Percentiles rank a stretch among this genome's conserved stretches.
phyloP scores from a whole-genome alignment of 805 yeast species.

The Saccharomycopsis amapae region DNA sequence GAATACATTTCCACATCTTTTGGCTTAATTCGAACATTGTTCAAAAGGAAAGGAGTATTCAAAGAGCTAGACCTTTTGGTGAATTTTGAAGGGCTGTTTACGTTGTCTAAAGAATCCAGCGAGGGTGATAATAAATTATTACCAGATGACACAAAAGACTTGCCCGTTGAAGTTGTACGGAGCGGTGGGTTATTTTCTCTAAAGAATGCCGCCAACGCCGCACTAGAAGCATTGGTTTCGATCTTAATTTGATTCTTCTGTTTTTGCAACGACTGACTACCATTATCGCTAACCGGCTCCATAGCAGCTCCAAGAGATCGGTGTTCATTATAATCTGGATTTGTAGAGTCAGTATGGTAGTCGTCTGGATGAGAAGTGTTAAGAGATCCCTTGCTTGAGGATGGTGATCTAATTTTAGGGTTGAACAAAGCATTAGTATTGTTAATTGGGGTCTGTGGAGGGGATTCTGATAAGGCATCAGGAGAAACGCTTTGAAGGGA shows the following conservation, averaged over 20 bases:
- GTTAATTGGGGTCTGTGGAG: conserved; percentile 18
- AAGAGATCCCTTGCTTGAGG: neutral
- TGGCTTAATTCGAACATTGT: conserved; percentile 5
- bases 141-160: neutral
- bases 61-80: conserved; percentile 11
- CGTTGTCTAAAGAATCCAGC: neutral
- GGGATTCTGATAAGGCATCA: conserved; percentile 8
- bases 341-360: neutral
- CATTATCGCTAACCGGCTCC: too few relatives aligned
- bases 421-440: conserved; percentile 9
- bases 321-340: conserved; percentile 1
- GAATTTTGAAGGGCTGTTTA: neutral
- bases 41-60: conserved; percentile 19
- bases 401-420: conserved; percentile 17
- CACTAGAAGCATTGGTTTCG: conserved; percentile 35
- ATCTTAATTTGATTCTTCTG: conserved; percentile 24
- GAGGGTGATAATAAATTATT: too few relatives aligned
- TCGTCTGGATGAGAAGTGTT: neutral
- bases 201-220: conserved; percentile 33
- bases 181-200: conserved; percentile 7
- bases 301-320: too few relatives aligned
- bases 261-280: too few relatives aligned
- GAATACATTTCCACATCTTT: neutral
- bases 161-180: too few relatives aligned
- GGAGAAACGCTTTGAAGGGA: conserved; percentile 17